Conservation (phyloP, 306 rosid species). For the Malus sieversii region DNA sequence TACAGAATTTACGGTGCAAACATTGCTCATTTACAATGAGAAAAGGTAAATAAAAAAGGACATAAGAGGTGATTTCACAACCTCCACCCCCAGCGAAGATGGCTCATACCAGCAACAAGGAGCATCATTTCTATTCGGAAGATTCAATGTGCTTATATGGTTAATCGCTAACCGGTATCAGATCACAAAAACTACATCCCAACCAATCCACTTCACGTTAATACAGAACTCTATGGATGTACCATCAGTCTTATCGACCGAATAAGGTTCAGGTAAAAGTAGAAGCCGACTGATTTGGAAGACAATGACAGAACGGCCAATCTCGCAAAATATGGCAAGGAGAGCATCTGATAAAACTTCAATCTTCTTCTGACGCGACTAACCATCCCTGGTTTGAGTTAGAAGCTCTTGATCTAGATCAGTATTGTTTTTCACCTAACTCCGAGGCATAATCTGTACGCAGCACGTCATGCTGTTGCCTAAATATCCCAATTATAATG, state of each 20-base stretch:
- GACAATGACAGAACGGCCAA: constrained; percentile 23
- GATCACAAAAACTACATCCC: constrained; percentile 18
- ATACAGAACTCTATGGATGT: constrained; percentile 15
- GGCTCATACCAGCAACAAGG: constrained; percentile 1
- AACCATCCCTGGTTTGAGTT: constrained; percentile 26
- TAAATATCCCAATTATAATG: constrained; percentile 61
- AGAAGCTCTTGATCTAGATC: constrained; percentile 51
- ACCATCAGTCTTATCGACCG: constrained; percentile 4
- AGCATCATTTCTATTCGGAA: background rate
- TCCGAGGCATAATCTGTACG: constrained; percentile 65
- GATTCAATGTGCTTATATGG: background rate
- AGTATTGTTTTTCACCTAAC: constrained; percentile 44
- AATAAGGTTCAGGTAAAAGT: constrained; percentile 6
- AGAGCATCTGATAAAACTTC: constrained; percentile 22
- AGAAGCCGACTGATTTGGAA: constrained; percentile 23
- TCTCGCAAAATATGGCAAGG: constrained; percentile 22
- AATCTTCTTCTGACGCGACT: constrained; percentile 15
- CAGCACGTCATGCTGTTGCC: constrained; percentile 55
- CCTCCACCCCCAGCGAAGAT: background rate
- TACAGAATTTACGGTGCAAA: background rate
- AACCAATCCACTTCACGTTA: constrained; percentile 17
- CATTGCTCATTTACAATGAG: background rate
- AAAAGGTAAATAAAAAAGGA: background rate
- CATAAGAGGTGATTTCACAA: background rate
- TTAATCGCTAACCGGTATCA: background rate